Evolutionary conservation across 805 yeast genomes (phyloP).

Genomic region (Saccharomycopsis amapae): DNA sequence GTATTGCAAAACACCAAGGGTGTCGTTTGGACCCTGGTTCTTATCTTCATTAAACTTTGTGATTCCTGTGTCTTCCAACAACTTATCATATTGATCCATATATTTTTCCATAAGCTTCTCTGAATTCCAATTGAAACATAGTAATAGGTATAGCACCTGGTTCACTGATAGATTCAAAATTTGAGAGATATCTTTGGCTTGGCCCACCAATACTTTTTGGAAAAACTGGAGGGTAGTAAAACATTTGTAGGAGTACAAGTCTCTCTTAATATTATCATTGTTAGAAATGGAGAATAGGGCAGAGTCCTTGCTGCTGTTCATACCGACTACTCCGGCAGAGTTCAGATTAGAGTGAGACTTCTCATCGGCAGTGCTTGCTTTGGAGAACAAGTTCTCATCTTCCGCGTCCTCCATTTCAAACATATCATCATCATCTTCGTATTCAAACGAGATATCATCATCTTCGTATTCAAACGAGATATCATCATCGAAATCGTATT

Average conservation of each 20-base stretch:
- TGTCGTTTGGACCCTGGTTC: background rate
- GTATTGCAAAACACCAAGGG: background rate
- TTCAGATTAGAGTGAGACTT: too few species aligned
- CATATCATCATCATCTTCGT: background rate
- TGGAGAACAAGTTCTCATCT: too few species aligned
- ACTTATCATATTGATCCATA: conserved; percentile 36
- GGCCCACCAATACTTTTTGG: conserved; percentile 24
- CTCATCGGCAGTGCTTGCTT: too few species aligned
- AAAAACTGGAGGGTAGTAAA: conserved; percentile 19
- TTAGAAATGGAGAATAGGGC: conserved; percentile 4
- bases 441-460: background rate
- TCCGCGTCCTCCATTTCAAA: background rate
- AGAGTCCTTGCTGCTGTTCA: too few species aligned
- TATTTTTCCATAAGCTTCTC: conserved; percentile 50
- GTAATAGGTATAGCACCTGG: conserved; percentile 38
- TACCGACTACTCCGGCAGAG: too few species aligned
- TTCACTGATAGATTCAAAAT: conserved; percentile 34
- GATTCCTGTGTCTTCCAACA: conserved; percentile 32
- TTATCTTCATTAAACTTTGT: background rate
- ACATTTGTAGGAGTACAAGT: conserved; percentile 28
- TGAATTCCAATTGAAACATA: conserved; percentile 51
- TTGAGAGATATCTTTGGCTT: conserved; percentile 30
- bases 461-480: background rate
- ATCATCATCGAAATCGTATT: too few species aligned
- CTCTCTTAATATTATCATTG: conserved; percentile 20